Base-by-base conservation (phyloP, 495 filamentous ascomycete species). In the Chaetomium tenue region DNA sequence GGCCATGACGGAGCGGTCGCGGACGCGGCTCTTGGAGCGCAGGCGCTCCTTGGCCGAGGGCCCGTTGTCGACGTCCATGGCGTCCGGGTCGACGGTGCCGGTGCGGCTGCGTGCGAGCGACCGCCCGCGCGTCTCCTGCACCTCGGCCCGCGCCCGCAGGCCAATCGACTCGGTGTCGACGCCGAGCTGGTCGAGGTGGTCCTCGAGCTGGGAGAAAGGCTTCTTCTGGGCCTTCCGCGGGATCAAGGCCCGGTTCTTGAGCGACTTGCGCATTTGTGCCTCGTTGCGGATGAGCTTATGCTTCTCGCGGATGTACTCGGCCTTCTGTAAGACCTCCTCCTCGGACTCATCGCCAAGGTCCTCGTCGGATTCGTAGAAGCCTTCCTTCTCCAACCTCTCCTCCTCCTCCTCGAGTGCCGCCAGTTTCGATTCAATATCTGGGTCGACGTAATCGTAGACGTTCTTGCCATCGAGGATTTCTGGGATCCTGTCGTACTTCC, bases 401-500 rank as follows among this genome's bases (percentile, higher is more conserved):
- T 98, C 94, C 71, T 98, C 94, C 61, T 91, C 92, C 75, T 98
- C 94, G 44, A 98, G 82, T 51, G 92, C 91, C 30, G 87, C 87
- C 46, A 98, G 83, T 78, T 93, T 97, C 63, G 84, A 82, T 68
- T 96, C 94, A 75, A 98, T 98, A 63, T 98, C 94, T 0, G 94
- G 93, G 68, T 98, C 94, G 73, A 98, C 87, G 74, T 89, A 98
- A 74, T 98, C 94, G 81, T 91, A 92, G 39, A 98, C 91, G 77
- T 98, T 98, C 82, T 91, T 91, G 72, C 94, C 94, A 69, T 97
- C 87, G 78, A 90, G 93, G 53, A 76, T 63, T 75, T 98, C 95
- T 28, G 95, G 95, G 15, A 97, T 88, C 77, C 89, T 93, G 80
- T 98, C 94, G 72, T 96, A 83, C 74, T 95, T 96, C 94, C 93